Percentiles rank a stretch among this genome's conserved stretches.
Conservation (phyloP, 2,329 filamentous ascomycete species). For the Ophiostoma montium region DNA sequence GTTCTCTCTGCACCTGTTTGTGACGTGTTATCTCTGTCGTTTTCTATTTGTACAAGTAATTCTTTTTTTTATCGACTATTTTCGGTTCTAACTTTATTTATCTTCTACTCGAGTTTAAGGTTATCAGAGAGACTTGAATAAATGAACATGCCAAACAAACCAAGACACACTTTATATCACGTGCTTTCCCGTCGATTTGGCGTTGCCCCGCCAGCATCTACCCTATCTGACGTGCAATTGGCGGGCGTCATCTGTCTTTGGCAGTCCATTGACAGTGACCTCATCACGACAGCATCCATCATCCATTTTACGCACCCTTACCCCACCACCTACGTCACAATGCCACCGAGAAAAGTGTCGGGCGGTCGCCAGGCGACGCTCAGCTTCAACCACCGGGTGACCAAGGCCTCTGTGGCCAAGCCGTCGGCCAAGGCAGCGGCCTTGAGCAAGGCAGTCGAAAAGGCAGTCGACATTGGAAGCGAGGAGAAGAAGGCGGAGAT, state of each 20-base stretch:
- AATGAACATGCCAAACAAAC: too few relatives aligned
- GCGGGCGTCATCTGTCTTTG: background rate
- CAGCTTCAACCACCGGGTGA: slow-evolving; percentile 43
- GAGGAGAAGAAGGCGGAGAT: slow-evolving; percentile 15
- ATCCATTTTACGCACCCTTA: background rate
- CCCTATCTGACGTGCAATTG: background rate
- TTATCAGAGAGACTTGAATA: too few relatives aligned
- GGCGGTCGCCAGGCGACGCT: slow-evolving; percentile 39
- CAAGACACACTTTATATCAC: slow-evolving; percentile 21
- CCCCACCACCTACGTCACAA: slow-evolving; percentile 14
- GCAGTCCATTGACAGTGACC: too few relatives aligned
- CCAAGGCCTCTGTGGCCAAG: slow-evolving; percentile 33
- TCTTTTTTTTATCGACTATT: too few relatives aligned
- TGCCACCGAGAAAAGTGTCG: slow-evolving; percentile 37
- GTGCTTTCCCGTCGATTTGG: slow-evolving; percentile 34
- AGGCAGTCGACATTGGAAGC: slow-evolving; percentile 11
- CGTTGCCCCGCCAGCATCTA: slow-evolving; percentile 38
- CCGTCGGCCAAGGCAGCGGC: slow-evolving; percentile 30
- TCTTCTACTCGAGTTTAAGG: too few relatives aligned
- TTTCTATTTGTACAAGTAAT: too few relatives aligned
- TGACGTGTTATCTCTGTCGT: too few relatives aligned
- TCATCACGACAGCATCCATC: too few relatives aligned
- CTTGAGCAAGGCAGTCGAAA: slow-evolving; percentile 13
- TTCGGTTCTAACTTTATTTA: too few relatives aligned
- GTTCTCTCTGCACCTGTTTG: too few relatives aligned